Conservation (phyloP, 164 flowering plant species). For the Chimonanthus salicifolius region DNA sequence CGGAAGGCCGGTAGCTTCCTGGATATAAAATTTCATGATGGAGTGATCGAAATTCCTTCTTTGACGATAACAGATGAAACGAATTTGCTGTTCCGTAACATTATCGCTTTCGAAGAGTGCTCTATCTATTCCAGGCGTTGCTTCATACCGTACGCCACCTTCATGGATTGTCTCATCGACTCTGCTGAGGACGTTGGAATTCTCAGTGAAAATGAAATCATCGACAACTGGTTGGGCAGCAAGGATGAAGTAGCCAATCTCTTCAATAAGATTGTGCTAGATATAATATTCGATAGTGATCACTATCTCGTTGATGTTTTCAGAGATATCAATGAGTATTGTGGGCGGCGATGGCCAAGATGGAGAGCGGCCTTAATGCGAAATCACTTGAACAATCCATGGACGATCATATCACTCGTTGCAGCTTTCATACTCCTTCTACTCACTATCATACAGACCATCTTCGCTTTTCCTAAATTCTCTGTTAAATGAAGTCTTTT, state of each 20-base stretch:
- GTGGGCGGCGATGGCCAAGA: constrained; percentile 16
- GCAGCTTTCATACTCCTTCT: neutral
- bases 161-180: constrained; percentile 26
- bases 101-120: constrained; percentile 23
- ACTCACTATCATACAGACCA: neutral
- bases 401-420: constrained; percentile 1
- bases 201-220: constrained; percentile 13
- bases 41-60: constrained; percentile 16
- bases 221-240: constrained; percentile 24
- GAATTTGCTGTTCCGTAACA: constrained; percentile 22
- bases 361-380: constrained; percentile 12
- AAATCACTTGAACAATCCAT: constrained; percentile 1
- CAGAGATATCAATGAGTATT: constrained; percentile 11
- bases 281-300: constrained; percentile 15
- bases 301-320: constrained; percentile 16
- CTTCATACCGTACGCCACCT: constrained; percentile 18
- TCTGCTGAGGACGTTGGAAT: constrained; percentile 16
- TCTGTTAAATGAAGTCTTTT: too few species aligned
- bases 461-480: too few species aligned
- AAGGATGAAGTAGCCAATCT: constrained; percentile 19
- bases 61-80: constrained; percentile 18
- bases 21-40: constrained; percentile 16
- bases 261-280: constrained; percentile 22
- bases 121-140: constrained; percentile 5
- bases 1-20: constrained; percentile 1